Percentiles rank a stretch among this genome's conserved stretches.
phyloP scores from a whole-genome alignment of 345 rosid species.

The Bretschneidera sinensis region DNA sequence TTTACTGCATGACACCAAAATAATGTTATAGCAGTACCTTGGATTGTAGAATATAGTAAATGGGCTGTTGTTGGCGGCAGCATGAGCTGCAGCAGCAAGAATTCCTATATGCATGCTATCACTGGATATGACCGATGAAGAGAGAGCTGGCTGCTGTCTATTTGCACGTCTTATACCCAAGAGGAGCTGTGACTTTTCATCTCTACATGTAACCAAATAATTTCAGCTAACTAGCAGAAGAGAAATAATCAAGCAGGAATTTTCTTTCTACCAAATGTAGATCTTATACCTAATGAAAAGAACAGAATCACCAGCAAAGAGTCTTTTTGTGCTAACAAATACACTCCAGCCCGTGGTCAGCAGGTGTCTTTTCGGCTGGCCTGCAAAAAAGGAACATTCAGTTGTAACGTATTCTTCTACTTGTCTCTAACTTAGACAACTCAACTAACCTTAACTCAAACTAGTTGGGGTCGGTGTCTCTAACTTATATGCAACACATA shows the following conservation, averaged over 20 bases:
- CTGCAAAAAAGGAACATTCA: slow-evolving; percentile 30
- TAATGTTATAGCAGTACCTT: slow-evolving; percentile 43
- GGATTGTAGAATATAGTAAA: slow-evolving; percentile 93
- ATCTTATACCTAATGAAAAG: slow-evolving; percentile 70
- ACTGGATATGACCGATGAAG: slow-evolving; percentile 93
- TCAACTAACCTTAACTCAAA: not conserved
- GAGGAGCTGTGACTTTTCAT: slow-evolving; percentile 84
- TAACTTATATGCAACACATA: not conserved
- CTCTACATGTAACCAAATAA: slow-evolving; percentile 43
- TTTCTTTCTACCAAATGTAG: not conserved
- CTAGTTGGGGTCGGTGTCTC: too few relatives aligned
- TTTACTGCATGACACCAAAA: not conserved
- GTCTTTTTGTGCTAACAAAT: slow-evolving; percentile 88
- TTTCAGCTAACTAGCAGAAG: slow-evolving; percentile 8
- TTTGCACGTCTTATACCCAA: slow-evolving; percentile 87
- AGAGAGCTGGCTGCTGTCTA: slow-evolving; percentile 85
- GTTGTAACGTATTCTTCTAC: slow-evolving; percentile 3
- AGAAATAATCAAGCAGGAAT: not conserved
- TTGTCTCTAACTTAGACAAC: not conserved
- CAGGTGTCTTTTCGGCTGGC: slow-evolving; percentile 89
- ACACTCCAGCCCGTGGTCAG: slow-evolving; percentile 97
- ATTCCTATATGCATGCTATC: slow-evolving; percentile 99
- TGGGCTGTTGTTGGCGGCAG: slow-evolving; percentile 88
- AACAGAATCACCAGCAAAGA: slow-evolving; percentile 92
- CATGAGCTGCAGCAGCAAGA: slow-evolving; percentile 99